phyloP scores from a whole-genome alignment of 2,329 filamentous ascomycete genomes.

The Aureobasidium sp. region DNA sequence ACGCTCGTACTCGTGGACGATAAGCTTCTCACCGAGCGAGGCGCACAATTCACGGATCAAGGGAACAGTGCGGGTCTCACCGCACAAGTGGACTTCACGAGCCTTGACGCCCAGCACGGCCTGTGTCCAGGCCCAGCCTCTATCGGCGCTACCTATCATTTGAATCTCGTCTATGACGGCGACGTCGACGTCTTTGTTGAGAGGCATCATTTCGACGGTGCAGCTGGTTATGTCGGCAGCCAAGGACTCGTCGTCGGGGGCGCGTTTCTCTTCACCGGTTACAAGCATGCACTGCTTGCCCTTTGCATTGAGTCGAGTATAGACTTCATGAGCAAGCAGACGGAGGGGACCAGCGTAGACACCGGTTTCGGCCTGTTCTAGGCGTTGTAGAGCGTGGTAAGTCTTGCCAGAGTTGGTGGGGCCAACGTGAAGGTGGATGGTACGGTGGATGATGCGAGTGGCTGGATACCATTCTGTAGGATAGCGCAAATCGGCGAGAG shows the following conservation, averaged over 20 bases:
- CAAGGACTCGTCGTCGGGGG: constrained; percentile 43
- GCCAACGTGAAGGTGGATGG: constrained; percentile 85
- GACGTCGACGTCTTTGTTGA: constrained; percentile 64
- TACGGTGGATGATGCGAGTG: constrained; percentile 72
- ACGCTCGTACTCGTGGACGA: constrained; percentile 76
- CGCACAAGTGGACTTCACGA: constrained; percentile 86
- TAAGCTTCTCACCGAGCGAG: constrained; percentile 71
- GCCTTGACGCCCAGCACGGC: constrained; percentile 82
- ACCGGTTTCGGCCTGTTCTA: constrained; percentile 68
- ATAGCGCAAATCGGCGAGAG: constrained; percentile 74
- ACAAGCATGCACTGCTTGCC: constrained; percentile 71
- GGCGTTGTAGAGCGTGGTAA: constrained; percentile 79
- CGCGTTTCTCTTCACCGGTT: constrained; percentile 81
- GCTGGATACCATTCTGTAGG: constrained; percentile 89
- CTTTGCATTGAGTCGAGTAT: constrained; percentile 72
- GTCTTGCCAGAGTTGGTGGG: constrained; percentile 98
- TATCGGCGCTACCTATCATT: constrained; percentile 75
- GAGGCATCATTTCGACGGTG: constrained; percentile 83
- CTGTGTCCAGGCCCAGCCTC: constrained; percentile 92
- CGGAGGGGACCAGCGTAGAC: constrained; percentile 88
- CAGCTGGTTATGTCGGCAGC: constrained; percentile 62
- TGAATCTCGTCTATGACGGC: constrained; percentile 98
- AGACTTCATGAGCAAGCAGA: constrained; percentile 90
- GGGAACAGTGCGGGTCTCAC: constrained; percentile 74
- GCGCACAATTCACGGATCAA: constrained; percentile 72